Conservation (phyloP, 129 eudicot species). For the Centaurea solstitialis region DNA sequence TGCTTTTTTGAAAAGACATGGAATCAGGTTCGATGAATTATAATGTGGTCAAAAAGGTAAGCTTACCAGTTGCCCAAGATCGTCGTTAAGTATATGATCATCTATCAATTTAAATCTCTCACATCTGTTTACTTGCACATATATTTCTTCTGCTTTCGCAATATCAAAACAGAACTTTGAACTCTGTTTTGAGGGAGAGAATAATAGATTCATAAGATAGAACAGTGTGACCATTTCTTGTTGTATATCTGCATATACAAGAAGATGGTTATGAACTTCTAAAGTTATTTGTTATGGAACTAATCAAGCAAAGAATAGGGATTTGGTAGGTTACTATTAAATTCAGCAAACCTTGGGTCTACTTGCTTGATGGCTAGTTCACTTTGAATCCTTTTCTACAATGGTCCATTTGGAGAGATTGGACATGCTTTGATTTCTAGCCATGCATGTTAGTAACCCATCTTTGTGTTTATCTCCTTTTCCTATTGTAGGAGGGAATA, state of each 20-base stretch:
- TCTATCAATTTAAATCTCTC: background rate
- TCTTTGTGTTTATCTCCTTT: background rate
- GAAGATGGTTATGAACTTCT: background rate
- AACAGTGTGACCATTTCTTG: background rate
- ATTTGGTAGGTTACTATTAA: background rate
- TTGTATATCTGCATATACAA: background rate
- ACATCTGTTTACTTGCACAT: background rate
- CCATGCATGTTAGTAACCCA: background rate
- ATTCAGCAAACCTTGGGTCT: background rate
- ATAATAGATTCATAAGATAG: too few species aligned
- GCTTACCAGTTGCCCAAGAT: background rate
- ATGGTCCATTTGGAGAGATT: background rate
- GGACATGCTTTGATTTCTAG: background rate
- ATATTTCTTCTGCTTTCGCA: background rate
- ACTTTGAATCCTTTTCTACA: background rate
- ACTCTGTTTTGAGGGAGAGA: background rate
- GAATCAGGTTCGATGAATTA: background rate
- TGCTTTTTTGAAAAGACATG: conserved; percentile 1
- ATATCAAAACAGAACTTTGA: background rate
- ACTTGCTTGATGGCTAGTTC: background rate
- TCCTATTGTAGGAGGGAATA: conserved; percentile 62
- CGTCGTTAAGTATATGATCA: background rate
- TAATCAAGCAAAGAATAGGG: background rate
- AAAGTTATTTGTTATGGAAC: background rate
- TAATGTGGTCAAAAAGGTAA: background rate